Evolutionary conservation across 495 filamentous ascomycete species (phyloP).

Genomic region (Pyronema omphalodes): DNA sequence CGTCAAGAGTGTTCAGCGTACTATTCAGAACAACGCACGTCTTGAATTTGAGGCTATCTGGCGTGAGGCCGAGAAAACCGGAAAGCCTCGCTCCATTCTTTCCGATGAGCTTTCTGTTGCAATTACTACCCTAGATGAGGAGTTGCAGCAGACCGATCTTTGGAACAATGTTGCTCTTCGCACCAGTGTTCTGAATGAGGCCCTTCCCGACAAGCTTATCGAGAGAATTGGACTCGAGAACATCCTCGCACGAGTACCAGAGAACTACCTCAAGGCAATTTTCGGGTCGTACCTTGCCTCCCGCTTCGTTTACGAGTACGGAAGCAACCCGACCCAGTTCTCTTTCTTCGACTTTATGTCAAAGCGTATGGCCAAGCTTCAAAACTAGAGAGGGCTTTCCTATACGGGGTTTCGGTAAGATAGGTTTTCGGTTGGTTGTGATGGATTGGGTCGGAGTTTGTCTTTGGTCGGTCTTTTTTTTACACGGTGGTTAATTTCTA

Average conservation of each 20-base stretch:
- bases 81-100: slow-evolving; percentile 58
- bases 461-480: too few relatives aligned
- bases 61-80: slow-evolving; percentile 74
- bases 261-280: slow-evolving; percentile 81
- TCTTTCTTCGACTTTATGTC: slow-evolving; percentile 77
- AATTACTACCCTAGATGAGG: slow-evolving; percentile 88
- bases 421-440: too few relatives aligned
- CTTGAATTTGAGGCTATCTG: slow-evolving; percentile 97
- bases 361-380: not conserved
- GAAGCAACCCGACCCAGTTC: slow-evolving; percentile 84
- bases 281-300: slow-evolving; percentile 91
- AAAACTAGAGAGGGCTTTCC: too few relatives aligned
- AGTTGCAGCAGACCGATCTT: slow-evolving; percentile 77
- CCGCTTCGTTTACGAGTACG: slow-evolving; percentile 87
- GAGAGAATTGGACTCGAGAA: slow-evolving; percentile 78
- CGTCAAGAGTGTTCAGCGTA: slow-evolving; percentile 75
- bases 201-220: slow-evolving; percentile 65
- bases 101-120: slow-evolving; percentile 76
- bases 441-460: too few relatives aligned
- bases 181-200: slow-evolving; percentile 60
- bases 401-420: too few relatives aligned
- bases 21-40: slow-evolving; percentile 71
- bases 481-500: too few relatives aligned
- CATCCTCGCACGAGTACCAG: slow-evolving; percentile 72
- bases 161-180: slow-evolving; percentile 73